Evolutionary conservation across 176 grass and related monocot species (phyloP).

Genomic region (Leersia perrieri): DNA sequence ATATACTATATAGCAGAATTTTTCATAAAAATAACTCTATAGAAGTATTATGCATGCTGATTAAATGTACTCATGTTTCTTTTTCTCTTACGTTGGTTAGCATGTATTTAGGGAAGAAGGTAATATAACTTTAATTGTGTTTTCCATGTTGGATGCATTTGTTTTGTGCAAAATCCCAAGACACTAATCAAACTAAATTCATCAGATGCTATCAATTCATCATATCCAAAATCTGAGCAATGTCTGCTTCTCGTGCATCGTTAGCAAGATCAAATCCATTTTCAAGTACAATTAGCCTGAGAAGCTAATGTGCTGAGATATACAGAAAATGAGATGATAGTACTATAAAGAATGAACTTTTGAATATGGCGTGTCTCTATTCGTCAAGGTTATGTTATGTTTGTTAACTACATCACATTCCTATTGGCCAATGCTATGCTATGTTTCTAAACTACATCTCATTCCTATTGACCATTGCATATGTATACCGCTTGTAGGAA

Average conservation of each 20-base stretch:
- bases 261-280: slow-evolving; percentile 13
- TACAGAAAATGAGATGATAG: not conserved
- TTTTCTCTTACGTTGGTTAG: no score
- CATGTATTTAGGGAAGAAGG: no score
- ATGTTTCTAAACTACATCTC: not conserved
- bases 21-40: no score
- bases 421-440: not conserved
- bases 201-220: not conserved
- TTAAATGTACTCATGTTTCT: no score
- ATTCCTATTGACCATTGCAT: slow-evolving; percentile 5
- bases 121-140: not conserved
- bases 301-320: not conserved
- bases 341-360: not conserved
- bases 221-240: not conserved
- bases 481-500: slow-evolving; percentile 62
- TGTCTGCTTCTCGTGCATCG: not conserved
- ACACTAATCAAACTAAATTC: not conserved
- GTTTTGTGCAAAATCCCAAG: not conserved
- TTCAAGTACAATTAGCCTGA: not conserved
- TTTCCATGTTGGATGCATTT: not conserved
- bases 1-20: no score
- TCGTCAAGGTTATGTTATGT: not conserved
- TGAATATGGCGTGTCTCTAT: not conserved
- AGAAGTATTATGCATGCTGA: not conserved
- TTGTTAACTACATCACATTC: not conserved